Base-by-base conservation (phyloP, 306 rosid species). In the Comarum palustre region DNA sequence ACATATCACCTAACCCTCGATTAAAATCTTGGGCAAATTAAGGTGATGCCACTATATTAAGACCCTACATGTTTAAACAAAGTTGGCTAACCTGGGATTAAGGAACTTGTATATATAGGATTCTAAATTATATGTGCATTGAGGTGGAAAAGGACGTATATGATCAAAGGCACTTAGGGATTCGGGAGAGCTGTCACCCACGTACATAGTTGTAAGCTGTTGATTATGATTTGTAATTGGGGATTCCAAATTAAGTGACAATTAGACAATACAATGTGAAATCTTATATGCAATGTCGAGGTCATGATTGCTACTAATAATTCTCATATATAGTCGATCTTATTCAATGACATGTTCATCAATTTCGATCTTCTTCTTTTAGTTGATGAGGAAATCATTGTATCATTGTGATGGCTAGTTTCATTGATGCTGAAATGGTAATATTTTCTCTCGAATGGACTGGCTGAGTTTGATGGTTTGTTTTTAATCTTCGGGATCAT, bases 41-140 rank as follows among this genome's bases (percentile, higher is more conserved):
- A 61, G 69, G 65, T 41, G 57, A 74, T 47, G 36, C 47, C 45
- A 4, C 32, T 2, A 54, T 11, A 24, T 10, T 29, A 58, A 19
- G 79, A 79, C 12, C 80, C 87, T 45, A 75, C 84, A 59, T 57
- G 67, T 73, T 59, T 59, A 29, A 59, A 29, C 65, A 59, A 58
- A 59, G 65, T 59, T 8, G 13, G 5, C 57, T 31, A 59, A 29
- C 22, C 13, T 52, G 31, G 1, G 32, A 59, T 39, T 46, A 24
- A 17, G 41, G 65, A 43, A 50, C 50, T 71, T 48, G 22, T n/a
- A n/a, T 34, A 34, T 47, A 47, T 24, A 12, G 62, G 62, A 57
- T 25, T 58, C 64, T 59, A 24, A 2, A 27, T 27, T n/a, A 3
- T 25, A 14, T 6, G 10, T 58, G 9, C 27, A 25, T 2, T 27